Evolutionary conservation across 1,284 basidiomycete genomes (phyloP).

Genomic region (Dichomitus squalens): DNA sequence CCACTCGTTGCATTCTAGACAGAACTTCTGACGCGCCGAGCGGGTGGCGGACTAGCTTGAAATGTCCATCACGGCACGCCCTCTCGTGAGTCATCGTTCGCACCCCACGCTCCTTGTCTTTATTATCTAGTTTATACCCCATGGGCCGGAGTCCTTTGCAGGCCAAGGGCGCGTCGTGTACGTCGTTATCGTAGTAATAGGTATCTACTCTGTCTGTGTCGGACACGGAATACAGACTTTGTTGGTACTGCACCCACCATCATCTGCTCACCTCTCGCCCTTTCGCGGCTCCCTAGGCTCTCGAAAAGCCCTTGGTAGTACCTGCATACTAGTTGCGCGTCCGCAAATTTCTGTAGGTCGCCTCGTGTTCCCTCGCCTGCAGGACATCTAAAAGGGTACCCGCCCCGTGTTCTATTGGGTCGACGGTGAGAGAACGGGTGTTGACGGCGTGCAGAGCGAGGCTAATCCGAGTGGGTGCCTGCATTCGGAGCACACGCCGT

Average conservation of each 20-base stretch:
- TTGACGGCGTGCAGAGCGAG: neutral
- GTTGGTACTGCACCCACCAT: neutral
- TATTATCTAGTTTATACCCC: slow-evolving; percentile 6
- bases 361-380: neutral
- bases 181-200: slow-evolving; percentile 5
- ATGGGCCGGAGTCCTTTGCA: slow-evolving; percentile 2
- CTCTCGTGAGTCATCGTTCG: neutral
- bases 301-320: too few species aligned
- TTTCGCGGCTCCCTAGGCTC: too few species aligned
- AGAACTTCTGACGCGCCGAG: neutral
- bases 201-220: neutral
- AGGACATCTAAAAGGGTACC: neutral
- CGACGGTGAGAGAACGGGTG: too few species aligned
- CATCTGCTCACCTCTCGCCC: neutral
- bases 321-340: too few species aligned
- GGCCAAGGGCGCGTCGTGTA: slow-evolving; percentile 2
- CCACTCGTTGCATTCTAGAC: slow-evolving; percentile 3
- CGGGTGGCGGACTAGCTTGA: neutral
- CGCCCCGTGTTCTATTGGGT: neutral
- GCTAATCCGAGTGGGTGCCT: neutral
- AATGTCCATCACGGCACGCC: neutral
- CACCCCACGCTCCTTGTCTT: neutral
- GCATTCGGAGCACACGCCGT: neutral
- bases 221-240: slow-evolving; percentile 1
- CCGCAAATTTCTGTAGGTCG: neutral